Conservation (phyloP, 2,329 filamentous ascomycete species). For the Fusarium bulbicola region DNA sequence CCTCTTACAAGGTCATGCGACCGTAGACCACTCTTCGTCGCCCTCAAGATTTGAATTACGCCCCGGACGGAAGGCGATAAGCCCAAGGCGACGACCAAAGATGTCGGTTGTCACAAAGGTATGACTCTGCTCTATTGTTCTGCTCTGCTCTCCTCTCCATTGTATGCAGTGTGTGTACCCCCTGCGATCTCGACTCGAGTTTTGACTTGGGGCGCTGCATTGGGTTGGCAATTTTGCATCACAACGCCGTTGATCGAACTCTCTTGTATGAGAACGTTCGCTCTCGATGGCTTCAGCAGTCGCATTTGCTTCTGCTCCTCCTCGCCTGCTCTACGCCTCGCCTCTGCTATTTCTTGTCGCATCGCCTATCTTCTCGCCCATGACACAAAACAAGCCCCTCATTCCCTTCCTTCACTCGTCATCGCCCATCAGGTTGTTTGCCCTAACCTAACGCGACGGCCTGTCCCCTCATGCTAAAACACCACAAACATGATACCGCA, state of each 20-base stretch:
- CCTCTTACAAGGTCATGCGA: constrained; percentile 51
- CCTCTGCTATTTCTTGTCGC: background rate
- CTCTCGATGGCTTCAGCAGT: constrained; percentile 22
- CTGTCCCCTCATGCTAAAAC: background rate
- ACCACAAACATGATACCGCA: constrained; percentile 1
- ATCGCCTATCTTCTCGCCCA: background rate
- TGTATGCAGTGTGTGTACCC: background rate
- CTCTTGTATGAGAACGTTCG: background rate
- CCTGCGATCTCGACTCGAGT: constrained; percentile 4
- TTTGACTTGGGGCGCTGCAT: background rate
- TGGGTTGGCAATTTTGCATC: constrained; percentile 15
- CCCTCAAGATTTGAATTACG: constrained; percentile 47
- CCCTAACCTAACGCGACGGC: constrained; percentile 30
- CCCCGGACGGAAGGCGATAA: constrained; percentile 59
- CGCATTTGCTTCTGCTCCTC: background rate
- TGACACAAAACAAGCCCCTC: constrained; percentile 30
- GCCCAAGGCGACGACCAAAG: constrained; percentile 57
- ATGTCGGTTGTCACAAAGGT: constrained; percentile 72
- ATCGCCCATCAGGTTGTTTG: constrained; percentile 34
- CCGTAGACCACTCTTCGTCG: constrained; percentile 49
- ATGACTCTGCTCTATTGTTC: constrained; percentile 36
- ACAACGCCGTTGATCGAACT: constrained; percentile 9
- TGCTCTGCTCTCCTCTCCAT: background rate
- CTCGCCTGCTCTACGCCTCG: background rate
- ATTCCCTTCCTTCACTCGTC: constrained; percentile 27